A percentile compares a stretch with the other conserved stretches of the same genome.
phyloP scores from a whole-genome alignment of 148 eudicot genomes.

The Arbutus unedo region DNA sequence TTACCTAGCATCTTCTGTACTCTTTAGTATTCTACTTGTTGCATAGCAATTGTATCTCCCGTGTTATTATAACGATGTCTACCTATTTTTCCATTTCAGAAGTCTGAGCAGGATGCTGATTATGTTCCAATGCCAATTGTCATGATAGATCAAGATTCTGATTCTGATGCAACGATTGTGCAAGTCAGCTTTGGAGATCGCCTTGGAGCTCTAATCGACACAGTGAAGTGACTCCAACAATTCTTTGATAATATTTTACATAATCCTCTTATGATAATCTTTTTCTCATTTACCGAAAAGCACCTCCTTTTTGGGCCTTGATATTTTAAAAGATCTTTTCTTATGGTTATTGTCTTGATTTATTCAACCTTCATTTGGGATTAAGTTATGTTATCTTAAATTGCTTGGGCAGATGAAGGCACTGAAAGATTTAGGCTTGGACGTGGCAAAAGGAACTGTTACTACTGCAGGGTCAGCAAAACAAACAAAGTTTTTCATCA shows the following conservation, averaged over 20 bases:
- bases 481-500: constrained; percentile 70
- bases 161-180: constrained; percentile 75
- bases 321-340: not conserved
- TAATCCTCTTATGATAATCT: not conserved
- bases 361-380: constrained; percentile 7
- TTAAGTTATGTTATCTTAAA: constrained; percentile 1
- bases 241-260: not conserved
- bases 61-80: not conserved
- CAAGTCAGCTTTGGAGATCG: constrained; percentile 98
- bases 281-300: not conserved
- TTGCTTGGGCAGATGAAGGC: constrained; percentile 78
- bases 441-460: constrained; percentile 86
- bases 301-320: not conserved
- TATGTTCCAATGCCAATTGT: constrained; percentile 80
- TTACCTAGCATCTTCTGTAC: not conserved
- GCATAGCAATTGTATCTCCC: not conserved
- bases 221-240: constrained; percentile 42
- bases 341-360: not conserved
- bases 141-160: constrained; percentile 79
- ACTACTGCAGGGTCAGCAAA: constrained; percentile 73
- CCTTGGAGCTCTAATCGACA: constrained; percentile 92
- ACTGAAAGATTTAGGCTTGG: constrained; percentile 81
- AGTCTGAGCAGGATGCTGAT: constrained; percentile 57
- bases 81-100: constrained; percentile 30
- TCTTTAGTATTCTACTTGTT: not conserved